Evolutionary conservation across 1,139 yeast species (phyloP), one percentile per base, ranked within the genome.

Genomic region (Candida tropicalis): DNA sequence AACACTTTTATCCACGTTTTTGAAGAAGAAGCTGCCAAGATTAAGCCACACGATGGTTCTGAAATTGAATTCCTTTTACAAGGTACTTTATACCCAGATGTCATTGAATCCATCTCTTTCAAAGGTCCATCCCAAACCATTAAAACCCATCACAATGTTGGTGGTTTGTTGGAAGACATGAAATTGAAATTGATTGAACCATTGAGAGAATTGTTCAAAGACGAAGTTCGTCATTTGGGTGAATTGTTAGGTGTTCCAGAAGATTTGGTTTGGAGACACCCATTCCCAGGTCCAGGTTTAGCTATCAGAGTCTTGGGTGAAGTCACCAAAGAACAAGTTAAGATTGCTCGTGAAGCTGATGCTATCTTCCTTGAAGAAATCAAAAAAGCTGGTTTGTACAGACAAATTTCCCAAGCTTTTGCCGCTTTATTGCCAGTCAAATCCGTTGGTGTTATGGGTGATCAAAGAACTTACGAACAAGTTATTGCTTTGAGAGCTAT

Each of bases 281-380:
- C 99, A 47, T 93, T 93, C 96, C 99, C 99, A 60, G 99, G 99
- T 64, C 99, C 99, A 65, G 99, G 99, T 75, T 87, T 93, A 63
- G 99, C 98, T 56, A 95, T 93, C 65, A 85, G 99, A 73, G 95
- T 93, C 46, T 77, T 93, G 46, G 99, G 99, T 57, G 98, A 91
- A 73, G 97, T 93, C 52, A 88, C 97, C 49, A 86, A 82, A 56
- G 84, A 77, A 52, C 99, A 93, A 74, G 93, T 93, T 47, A 90
- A 82, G 61, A 93, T 93, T 65, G 99, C 99, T 41, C 87, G 98
- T 73, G 93, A 90, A 66, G 99, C 99, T 48, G 99, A 93, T 66
- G 78, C 76, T 67, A 93, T 93, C 59, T 93, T 88, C 79, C 93
- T 93, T 62, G 96, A 87, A 69, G 99, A 93, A 75, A 93, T 93